A percentile compares a stretch with the other conserved stretches of the same genome.
phyloP scores from a whole-genome alignment of 768 basidiomycete species.

The Gymnopilus junonius region DNA sequence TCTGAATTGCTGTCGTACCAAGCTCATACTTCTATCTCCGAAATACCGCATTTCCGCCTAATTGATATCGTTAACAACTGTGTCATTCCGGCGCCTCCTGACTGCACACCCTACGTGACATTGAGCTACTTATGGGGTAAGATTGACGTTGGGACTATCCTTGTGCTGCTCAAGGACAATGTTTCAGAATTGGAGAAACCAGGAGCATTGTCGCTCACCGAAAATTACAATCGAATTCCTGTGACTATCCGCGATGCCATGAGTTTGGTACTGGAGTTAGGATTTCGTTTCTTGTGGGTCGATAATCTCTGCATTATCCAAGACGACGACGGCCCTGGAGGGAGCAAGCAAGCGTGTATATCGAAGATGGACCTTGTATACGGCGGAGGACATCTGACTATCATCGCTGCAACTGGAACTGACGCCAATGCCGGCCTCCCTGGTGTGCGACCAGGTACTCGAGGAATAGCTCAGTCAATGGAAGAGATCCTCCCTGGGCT shows the following conservation, averaged over 20 bases:
- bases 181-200: too few species aligned
- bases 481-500: slow-evolving; percentile 6
- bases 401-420: slow-evolving; percentile 3
- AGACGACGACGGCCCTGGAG: too few species aligned
- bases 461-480: background rate
- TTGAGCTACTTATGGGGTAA: background rate
- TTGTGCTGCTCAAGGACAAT: too few species aligned
- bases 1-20: too few species aligned
- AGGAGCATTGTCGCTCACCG: too few species aligned
- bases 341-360: too few species aligned
- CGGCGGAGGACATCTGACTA: background rate
- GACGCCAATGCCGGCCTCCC: slow-evolving; percentile 13
- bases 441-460: slow-evolving; percentile 1
- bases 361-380: background rate
- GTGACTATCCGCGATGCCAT: too few species aligned
- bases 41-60: background rate
- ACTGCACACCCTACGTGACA: background rate
- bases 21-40: background rate
- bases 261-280: too few species aligned
- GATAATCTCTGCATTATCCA: too few species aligned
- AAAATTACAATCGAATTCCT: too few species aligned
- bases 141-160: background rate
- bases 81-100: background rate
- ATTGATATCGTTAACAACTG: background rate
- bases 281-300: too few species aligned